A percentile compares a stretch with the other conserved stretches of the same genome.
These are phyloP conservation scores for Parsonsia alboflavescens DNA, from an alignment of 257 asterid genomes.

Conservation along the genomic window DNA sequence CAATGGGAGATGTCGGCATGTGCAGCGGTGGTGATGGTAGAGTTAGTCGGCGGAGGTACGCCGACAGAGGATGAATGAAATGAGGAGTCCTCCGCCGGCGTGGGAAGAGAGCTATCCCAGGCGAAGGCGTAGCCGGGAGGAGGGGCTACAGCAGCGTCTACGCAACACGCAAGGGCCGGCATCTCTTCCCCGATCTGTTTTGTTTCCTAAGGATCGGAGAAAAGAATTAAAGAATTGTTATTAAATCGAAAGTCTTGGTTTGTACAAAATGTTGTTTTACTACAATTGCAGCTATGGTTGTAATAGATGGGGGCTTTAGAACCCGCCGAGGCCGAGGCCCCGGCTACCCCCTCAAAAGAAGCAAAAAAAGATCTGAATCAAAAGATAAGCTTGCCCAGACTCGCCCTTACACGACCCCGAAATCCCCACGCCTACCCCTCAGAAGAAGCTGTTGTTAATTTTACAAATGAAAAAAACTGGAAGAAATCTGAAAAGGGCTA, in stretches of 20 bases:
- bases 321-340: constrained; percentile 99
- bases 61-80: constrained; percentile 18
- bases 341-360: constrained; percentile 99
- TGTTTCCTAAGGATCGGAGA: constrained; percentile 6
- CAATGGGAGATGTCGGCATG: constrained; percentile 33
- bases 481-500: background rate
- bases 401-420: constrained; percentile 38
- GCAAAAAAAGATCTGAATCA: constrained; percentile 61
- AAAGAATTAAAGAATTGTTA: constrained; percentile 51
- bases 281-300: constrained; percentile 28
- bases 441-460: constrained; percentile 47
- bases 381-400: constrained; percentile 51
- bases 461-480: background rate
- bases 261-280: constrained; percentile 16
- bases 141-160: constrained; percentile 55
- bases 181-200: constrained; percentile 54
- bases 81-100: constrained; percentile 24
- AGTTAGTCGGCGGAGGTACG: constrained; percentile 30
- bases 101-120: constrained; percentile 61
- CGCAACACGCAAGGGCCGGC: constrained; percentile 83
- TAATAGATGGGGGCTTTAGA: constrained; percentile 88
- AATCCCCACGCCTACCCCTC: constrained; percentile 94
- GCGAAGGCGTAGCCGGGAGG: constrained; percentile 55
- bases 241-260: constrained; percentile 2
- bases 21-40: constrained; percentile 22